phyloP scores from a whole-genome alignment of 2,329 filamentous ascomycete genomes.

The Coleophoma crateriformis region DNA sequence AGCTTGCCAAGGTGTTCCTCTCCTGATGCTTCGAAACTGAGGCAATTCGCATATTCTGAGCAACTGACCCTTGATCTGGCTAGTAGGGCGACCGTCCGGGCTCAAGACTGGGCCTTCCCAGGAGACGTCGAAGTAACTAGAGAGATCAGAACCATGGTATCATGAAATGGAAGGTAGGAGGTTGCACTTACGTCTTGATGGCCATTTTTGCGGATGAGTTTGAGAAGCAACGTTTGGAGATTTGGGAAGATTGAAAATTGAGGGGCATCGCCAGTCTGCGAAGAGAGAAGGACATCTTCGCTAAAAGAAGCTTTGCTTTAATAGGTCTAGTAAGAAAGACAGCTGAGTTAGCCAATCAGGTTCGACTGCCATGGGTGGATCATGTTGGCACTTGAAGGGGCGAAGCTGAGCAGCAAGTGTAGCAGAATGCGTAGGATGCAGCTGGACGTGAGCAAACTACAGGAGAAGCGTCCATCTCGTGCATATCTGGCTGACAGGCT shows the following conservation, averaged over 20 bases:
- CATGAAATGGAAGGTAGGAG: slow-evolving; percentile 8
- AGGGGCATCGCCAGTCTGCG: slow-evolving; percentile 9
- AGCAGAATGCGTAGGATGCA: neutral
- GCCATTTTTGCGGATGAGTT: slow-evolving; percentile 66
- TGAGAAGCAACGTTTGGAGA: slow-evolving; percentile 47
- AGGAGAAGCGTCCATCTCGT: neutral
- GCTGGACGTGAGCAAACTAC: neutral
- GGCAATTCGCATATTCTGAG: neutral
- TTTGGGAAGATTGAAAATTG: slow-evolving; percentile 24
- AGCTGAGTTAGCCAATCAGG: neutral
- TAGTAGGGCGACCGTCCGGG: slow-evolving; percentile 48
- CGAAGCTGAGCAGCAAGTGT: neutral
- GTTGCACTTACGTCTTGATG: slow-evolving; percentile 58
- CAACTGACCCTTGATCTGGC: slow-evolving; percentile 53
- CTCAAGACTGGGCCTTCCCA: slow-evolving; percentile 71
- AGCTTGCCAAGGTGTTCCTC: too few relatives aligned
- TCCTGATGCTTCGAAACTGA: slow-evolving; percentile 1
- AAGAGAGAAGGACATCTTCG: neutral
- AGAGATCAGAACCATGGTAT: slow-evolving; percentile 12
- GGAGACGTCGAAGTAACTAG: slow-evolving; percentile 65
- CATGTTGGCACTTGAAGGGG: neutral
- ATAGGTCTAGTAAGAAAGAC: neutral
- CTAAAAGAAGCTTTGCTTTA: neutral
- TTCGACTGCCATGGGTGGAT: neutral
- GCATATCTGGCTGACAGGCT: neutral